Evolutionary conservation across 331 rosid genomes (phyloP), one percentile per base, ranked within the genome.

Genomic region (Malus hybrid): DNA sequence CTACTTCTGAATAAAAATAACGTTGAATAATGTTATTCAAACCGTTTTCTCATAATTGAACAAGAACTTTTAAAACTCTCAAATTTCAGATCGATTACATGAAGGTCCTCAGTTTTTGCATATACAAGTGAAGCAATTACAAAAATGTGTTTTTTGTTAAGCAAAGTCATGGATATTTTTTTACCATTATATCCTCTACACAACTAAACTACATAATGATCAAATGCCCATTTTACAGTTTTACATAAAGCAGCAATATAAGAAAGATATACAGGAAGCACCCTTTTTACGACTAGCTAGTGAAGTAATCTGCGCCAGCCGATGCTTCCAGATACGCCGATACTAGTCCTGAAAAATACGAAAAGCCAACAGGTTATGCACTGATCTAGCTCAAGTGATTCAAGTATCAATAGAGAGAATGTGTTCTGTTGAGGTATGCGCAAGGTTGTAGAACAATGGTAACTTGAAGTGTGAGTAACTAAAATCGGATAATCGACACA

Each of bases 301-400:
- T 29, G 61, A 66, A 67, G 75, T 73, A 33, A 61, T 68, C 71
- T 52, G 72, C 60, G 34, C 34, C 58, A 73, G 72, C 69, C 72
- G 66, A 71, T 70, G 70, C 82, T 75, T 74, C 86, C 62, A 18
- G 79, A 57, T 68, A 73, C 52, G 29, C 33, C 63, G 52, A 52
- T 79, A 87, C 72, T 82, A 85, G 86, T 88, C 90, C 89, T 78
- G 81, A 71, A 18, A 1, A 9, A 75, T 5, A 42, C 10, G 67
- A 32, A 22, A 12, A 10, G 52, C 73, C 28, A 14, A 14, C 19
- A 65, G 24, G 5, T 68, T 60, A 55, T 22, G 63, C 18, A 73
- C 34, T 60, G 3, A 15, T 52, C 57, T 16, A 16, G 57, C 6
- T 52, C 19, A 52, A 52, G 57, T 1, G 57, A 52, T 16, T 79